Conservation (phyloP, 2,329 filamentous ascomycete genomes). For the Aspergillus felis region DNA sequence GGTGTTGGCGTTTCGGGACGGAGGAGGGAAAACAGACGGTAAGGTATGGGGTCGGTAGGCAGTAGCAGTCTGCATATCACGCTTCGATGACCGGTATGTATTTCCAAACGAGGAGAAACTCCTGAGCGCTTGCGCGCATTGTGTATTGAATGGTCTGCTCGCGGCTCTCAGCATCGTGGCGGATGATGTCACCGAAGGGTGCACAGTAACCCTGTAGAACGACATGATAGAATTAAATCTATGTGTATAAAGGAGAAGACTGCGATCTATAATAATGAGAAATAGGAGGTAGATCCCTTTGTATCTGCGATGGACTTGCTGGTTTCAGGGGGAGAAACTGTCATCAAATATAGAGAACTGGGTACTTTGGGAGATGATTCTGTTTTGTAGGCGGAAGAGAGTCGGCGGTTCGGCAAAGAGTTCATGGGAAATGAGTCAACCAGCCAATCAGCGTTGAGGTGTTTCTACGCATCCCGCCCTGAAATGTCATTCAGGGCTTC, state of each 20-base stretch:
- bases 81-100: constrained; percentile 49
- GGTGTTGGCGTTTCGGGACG: constrained; percentile 52
- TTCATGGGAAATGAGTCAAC: constrained; percentile 16
- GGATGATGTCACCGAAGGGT: constrained; percentile 46
- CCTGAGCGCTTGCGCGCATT: constrained; percentile 40
- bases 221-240: constrained; percentile 31
- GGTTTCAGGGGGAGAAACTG: constrained; percentile 1
- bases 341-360: constrained; percentile 8
- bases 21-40: constrained; percentile 53
- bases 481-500: neutral
- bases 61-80: constrained; percentile 63
- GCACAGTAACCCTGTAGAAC: constrained; percentile 32
- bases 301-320: constrained; percentile 6
- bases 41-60: constrained; percentile 60
- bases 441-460: constrained; percentile 35
- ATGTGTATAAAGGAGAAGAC: neutral
- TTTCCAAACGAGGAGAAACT: constrained; percentile 47
- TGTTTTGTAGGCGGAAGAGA: constrained; percentile 22
- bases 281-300: constrained; percentile 2
- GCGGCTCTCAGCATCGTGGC: constrained; percentile 37
- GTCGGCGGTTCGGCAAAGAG: constrained; percentile 24
- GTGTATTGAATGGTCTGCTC: constrained; percentile 34
- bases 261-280: constrained; percentile 17
- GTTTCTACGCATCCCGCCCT: constrained; percentile 33
- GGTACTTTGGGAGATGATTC: constrained; percentile 6